Percentiles rank a stretch among this genome's conserved stretches.
Conservation (phyloP, 495 filamentous ascomycete genomes). For the Trichoderma parareesei region DNA sequence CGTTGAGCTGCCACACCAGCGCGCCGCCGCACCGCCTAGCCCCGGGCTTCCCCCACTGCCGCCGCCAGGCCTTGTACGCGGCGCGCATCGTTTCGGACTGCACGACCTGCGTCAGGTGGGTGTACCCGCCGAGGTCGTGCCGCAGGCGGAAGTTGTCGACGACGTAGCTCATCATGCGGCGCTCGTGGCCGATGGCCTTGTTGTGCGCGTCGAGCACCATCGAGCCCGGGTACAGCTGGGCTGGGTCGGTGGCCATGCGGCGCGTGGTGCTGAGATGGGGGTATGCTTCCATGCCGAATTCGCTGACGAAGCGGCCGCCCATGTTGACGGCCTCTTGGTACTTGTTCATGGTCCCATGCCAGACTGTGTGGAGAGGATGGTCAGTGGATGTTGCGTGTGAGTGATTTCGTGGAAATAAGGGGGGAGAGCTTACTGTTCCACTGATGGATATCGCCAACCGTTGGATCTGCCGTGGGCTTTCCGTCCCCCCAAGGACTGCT, state of each 20-base stretch:
- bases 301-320: conserved; percentile 68
- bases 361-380: conserved; percentile 34
- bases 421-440: conserved; percentile 50
- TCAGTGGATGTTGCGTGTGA: conserved; percentile 13
- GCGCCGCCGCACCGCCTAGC: conserved; percentile 66
- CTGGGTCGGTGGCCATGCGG: conserved; percentile 51
- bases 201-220: conserved; percentile 77
- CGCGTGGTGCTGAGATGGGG: conserved; percentile 71
- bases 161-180: conserved; percentile 65
- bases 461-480: conserved; percentile 57
- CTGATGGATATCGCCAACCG: conserved; percentile 77
- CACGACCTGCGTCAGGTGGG: conserved; percentile 70
- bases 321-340: conserved; percentile 68
- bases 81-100: conserved; percentile 73
- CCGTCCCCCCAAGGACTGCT: conserved; percentile 81
- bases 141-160: conserved; percentile 60
- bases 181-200: conserved; percentile 73
- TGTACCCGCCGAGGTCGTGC: conserved; percentile 46
- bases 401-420: conserved; percentile 6
- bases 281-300: conserved; percentile 88
- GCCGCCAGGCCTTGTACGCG: conserved; percentile 69
- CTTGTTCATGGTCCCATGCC: conserved; percentile 70
- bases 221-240: conserved; percentile 63
- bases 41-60: conserved; percentile 55
- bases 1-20: conserved; percentile 89